These are phyloP conservation scores for Escovopsis sp. DNA, from an alignment of 2,329 filamentous ascomycete genomes.

Conservation along the genomic window DNA sequence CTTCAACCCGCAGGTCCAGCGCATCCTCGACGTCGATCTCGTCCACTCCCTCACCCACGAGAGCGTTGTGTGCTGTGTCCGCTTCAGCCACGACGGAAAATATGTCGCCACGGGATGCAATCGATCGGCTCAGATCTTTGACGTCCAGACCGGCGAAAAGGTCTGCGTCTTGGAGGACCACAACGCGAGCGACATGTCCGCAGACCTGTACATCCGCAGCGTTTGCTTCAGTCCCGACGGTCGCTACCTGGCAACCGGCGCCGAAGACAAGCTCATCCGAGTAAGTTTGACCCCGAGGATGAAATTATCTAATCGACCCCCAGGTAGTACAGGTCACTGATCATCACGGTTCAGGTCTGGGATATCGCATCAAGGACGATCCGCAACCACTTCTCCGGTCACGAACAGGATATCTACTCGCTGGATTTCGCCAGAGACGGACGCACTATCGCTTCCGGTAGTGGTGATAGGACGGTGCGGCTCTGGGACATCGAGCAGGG, in stretches of 20 bases:
- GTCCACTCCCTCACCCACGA: slow-evolving; percentile 87
- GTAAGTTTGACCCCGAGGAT: slow-evolving; percentile 47
- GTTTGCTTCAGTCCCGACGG: slow-evolving; percentile 98
- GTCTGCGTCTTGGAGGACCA: slow-evolving; percentile 85
- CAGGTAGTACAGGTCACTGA: slow-evolving; percentile 5
- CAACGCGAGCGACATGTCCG: slow-evolving; percentile 61
- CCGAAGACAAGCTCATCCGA: slow-evolving; percentile 92
- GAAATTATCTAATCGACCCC: neutral
- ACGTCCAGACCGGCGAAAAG: slow-evolving; percentile 74
- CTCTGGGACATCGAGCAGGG: slow-evolving; percentile 90
- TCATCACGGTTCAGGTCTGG: slow-evolving; percentile 58
- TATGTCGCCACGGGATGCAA: slow-evolving; percentile 97
- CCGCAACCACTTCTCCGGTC: slow-evolving; percentile 84
- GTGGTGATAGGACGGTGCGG: slow-evolving; percentile 84
- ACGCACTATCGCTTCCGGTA: slow-evolving; percentile 86
- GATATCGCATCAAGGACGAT: slow-evolving; percentile 76
- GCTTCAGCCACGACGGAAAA: slow-evolving; percentile 91
- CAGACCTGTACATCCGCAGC: slow-evolving; percentile 91
- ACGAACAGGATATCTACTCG: slow-evolving; percentile 97
- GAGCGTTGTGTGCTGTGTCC: slow-evolving; percentile 94
- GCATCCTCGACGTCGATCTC: slow-evolving; percentile 82
- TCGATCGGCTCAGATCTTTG: slow-evolving; percentile 97
- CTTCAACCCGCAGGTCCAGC: slow-evolving; percentile 85
- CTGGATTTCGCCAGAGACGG: slow-evolving; percentile 91
- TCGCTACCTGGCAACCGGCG: slow-evolving; percentile 83